These are phyloP conservation scores for Chenopodium suecicum DNA, from an alignment of 148 eudicot genomes.

Conservation along the genomic window DNA sequence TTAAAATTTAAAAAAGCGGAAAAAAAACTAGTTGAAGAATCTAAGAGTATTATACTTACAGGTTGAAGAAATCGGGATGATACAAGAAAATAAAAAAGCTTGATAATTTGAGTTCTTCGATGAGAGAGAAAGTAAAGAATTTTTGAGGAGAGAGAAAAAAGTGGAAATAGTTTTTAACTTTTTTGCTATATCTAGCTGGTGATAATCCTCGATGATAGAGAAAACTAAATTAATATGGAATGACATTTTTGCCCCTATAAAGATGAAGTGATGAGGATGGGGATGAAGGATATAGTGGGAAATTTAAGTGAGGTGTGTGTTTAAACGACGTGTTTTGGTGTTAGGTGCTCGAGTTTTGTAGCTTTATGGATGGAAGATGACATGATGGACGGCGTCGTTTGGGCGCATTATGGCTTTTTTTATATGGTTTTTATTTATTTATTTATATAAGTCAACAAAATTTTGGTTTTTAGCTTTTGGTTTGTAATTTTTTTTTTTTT, in stretches of 20 bases:
- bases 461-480: neutral
- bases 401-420: neutral
- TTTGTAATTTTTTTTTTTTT: no score
- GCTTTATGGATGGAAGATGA: neutral
- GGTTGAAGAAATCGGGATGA: slow-evolving; percentile 12
- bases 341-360: neutral
- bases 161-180: neutral
- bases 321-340: neutral
- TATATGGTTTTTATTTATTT: no score
- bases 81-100: neutral
- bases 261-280: neutral
- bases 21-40: neutral
- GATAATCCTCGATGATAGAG: neutral
- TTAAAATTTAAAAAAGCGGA: no score
- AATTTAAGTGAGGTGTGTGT: neutral
- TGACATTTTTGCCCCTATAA: neutral
- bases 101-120: neutral
- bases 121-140: slow-evolving; percentile 10
- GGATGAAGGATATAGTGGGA: neutral
- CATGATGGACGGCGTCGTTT: neutral
- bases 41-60: slow-evolving; percentile 1
- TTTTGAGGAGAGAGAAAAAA: slow-evolving; percentile 9
- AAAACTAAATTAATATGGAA: neutral
- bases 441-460: neutral
- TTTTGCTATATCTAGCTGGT: slow-evolving; percentile 15